These are phyloP conservation scores for Fusarium verrucosum DNA, from an alignment of 2,329 filamentous ascomycete species.

Conservation along the genomic window DNA sequence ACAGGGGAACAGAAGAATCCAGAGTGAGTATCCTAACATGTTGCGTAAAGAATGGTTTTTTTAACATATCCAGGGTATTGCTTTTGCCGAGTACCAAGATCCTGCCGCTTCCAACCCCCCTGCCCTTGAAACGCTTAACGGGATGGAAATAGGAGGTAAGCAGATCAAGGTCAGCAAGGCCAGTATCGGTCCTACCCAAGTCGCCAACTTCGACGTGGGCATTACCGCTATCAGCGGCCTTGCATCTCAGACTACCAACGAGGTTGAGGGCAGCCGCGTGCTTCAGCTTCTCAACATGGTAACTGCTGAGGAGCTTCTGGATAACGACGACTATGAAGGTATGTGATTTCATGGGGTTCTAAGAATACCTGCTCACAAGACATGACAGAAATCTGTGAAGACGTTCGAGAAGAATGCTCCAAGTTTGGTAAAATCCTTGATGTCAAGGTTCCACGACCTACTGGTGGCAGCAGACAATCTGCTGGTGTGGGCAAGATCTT, in stretches of 20 bases:
- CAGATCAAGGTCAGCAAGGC: constrained; percentile 87
- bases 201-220: constrained; percentile 89
- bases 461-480: constrained; percentile 81
- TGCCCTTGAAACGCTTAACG: constrained; percentile 89
- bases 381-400: constrained; percentile 87
- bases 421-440: constrained; percentile 88
- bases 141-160: constrained; percentile 90
- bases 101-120: constrained; percentile 75
- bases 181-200: constrained; percentile 93
- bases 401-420: constrained; percentile 89
- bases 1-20: constrained; percentile 84
- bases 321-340: constrained; percentile 96
- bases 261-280: constrained; percentile 83
- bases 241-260: constrained; percentile 83
- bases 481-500: constrained; percentile 97
- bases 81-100: constrained; percentile 94
- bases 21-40: constrained; percentile 68
- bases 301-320: constrained; percentile 91
- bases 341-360: constrained; percentile 43
- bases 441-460: constrained; percentile 92
- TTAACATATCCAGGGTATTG: constrained; percentile 75
- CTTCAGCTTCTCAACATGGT: constrained; percentile 98
- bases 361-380: constrained; percentile 47
- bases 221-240: constrained; percentile 99
- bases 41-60: not conserved